A percentile compares a stretch with the other conserved stretches of the same genome.
Evolutionary conservation across 2,329 filamentous ascomycete genomes (phyloP).

Genomic region (Uncinocarpus reesii): DNA sequence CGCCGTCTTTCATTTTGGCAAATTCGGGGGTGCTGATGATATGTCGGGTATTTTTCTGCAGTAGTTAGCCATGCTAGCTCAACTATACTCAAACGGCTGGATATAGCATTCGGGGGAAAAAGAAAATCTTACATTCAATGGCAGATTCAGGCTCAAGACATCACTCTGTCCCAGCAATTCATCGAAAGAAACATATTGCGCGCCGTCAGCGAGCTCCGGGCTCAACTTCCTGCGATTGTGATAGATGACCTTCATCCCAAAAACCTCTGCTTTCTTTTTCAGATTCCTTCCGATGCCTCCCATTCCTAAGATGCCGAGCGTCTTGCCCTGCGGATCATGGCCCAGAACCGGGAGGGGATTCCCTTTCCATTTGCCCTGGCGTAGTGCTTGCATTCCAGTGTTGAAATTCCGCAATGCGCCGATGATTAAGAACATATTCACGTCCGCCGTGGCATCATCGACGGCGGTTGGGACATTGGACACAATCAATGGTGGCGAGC

Average conservation of each 20-base stretch:
- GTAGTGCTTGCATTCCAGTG: slow-evolving; percentile 53
- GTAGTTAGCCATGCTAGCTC: not conserved
- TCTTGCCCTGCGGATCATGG: slow-evolving; percentile 68
- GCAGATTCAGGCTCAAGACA: slow-evolving; percentile 69
- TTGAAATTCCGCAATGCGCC: slow-evolving; percentile 69
- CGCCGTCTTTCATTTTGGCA: slow-evolving; percentile 63
- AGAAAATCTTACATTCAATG: slow-evolving; percentile 58
- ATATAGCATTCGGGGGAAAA: not conserved
- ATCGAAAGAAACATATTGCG: slow-evolving; percentile 53
- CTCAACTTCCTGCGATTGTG: slow-evolving; percentile 57
- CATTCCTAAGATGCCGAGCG: slow-evolving; percentile 74
- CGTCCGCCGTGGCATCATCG: slow-evolving; percentile 74
- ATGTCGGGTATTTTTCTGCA: slow-evolving; percentile 56
- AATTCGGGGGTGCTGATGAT: slow-evolving; percentile 64
- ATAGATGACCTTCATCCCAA: slow-evolving; percentile 67
- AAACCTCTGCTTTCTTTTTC: slow-evolving; percentile 61
- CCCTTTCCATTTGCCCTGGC: slow-evolving; percentile 59
- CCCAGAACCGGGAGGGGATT: slow-evolving; percentile 47
- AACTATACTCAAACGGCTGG: too few species aligned
- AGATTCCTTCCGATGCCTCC: slow-evolving; percentile 73
- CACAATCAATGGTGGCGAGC: slow-evolving; percentile 51
- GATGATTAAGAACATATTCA: slow-evolving; percentile 68
- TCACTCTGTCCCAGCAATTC: slow-evolving; percentile 60
- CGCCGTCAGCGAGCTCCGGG: slow-evolving; percentile 39
- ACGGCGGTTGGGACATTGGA: slow-evolving; percentile 75